A percentile compares a stretch with the other conserved stretches of the same genome.
phyloP scores from a whole-genome alignment of 176 grass and related monocot species.

The Poa annua region DNA sequence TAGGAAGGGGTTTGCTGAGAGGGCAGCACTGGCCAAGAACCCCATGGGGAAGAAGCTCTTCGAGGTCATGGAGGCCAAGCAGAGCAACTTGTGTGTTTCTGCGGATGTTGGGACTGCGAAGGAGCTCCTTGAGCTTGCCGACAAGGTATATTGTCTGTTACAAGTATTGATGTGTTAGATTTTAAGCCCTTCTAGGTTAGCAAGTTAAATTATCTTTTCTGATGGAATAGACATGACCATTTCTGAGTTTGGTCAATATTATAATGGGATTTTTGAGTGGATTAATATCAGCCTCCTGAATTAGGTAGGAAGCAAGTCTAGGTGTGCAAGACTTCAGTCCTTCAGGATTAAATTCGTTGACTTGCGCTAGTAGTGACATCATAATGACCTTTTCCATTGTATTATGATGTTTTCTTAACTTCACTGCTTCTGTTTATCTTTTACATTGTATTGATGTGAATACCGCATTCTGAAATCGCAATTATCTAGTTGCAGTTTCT shows the following conservation, averaged over 20 bases:
- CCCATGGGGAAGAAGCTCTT: conserved; percentile 82
- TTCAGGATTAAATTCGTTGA: background rate
- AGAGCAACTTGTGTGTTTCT: conserved; percentile 85
- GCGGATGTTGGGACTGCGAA: conserved; percentile 90
- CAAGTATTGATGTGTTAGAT: no score
- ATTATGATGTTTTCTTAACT: background rate
- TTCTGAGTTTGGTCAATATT: background rate
- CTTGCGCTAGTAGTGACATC: background rate
- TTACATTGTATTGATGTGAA: background rate
- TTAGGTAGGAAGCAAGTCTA: background rate
- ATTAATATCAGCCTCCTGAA: background rate
- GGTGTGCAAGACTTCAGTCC: background rate
- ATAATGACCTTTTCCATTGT: background rate
- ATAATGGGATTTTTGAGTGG: background rate
- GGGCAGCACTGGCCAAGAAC: conserved; percentile 63
- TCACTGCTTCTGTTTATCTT: background rate
- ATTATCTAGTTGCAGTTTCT: background rate
- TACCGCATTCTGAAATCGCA: background rate
- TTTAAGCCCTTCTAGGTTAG: background rate
- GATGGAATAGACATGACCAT: background rate
- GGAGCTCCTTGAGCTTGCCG: conserved; percentile 77
- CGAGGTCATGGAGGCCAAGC: conserved; percentile 85
- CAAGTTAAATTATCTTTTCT: background rate
- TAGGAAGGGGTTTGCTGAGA: conserved; percentile 57
- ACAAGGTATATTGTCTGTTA: conserved; percentile 39